Evolutionary conservation across 129 eudicot genomes (phyloP).

Genomic region (Silybum marianum): DNA sequence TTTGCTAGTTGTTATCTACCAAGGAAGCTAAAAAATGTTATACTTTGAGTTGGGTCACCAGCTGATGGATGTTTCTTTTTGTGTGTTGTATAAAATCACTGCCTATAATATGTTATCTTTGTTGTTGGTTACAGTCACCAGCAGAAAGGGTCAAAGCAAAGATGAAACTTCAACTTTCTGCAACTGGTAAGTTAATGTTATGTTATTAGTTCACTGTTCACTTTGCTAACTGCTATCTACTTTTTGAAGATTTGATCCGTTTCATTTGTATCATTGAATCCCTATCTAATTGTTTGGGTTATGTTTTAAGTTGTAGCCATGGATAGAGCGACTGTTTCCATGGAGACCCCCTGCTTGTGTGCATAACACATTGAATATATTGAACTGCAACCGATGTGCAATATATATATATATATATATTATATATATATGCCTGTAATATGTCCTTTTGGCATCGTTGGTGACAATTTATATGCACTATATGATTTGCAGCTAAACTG

Average conservation of each 20-base stretch:
- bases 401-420: too few relatives aligned
- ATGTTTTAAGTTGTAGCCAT: constrained; percentile 9
- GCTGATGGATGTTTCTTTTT: not conserved
- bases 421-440: not conserved
- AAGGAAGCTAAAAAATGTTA: not conserved
- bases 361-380: not conserved
- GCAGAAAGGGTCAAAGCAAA: constrained; percentile 94
- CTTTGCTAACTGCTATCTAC: not conserved
- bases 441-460: not conserved
- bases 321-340: not conserved
- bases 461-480: not conserved
- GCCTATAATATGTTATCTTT: not conserved
- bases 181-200: constrained; percentile 58
- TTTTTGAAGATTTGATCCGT: not conserved
- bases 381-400: not conserved
- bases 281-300: not conserved
- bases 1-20: not conserved
- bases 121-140: constrained; percentile 56
- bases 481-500: constrained; percentile 60
- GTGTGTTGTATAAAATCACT: not conserved
- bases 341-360: not conserved
- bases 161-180: constrained; percentile 92
- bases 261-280: not conserved
- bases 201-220: not conserved
- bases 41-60: not conserved